phyloP scores from a whole-genome alignment of 106 monocot genomes.

The Phalaenopsis aphrodite region DNA sequence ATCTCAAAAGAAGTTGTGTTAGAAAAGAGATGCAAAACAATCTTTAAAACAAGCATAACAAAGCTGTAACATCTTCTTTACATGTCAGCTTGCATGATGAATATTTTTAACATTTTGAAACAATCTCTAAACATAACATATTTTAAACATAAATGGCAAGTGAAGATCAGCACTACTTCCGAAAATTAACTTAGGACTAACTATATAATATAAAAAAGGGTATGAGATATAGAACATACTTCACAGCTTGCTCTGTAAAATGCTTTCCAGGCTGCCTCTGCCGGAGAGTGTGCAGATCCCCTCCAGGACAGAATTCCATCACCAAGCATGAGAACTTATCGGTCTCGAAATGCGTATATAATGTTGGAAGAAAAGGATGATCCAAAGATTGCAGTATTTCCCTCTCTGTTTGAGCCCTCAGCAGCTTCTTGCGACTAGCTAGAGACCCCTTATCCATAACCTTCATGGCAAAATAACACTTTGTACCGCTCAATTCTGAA shows the following conservation, averaged over 20 bases:
- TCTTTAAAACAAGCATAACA: no score
- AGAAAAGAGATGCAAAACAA: no score
- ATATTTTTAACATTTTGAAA: neutral
- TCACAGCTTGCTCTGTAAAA: conserved; percentile 63
- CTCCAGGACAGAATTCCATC: conserved; percentile 60
- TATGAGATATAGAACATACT: conserved; percentile 19
- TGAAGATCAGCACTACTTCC: neutral
- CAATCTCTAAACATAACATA: neutral
- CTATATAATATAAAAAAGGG: neutral
- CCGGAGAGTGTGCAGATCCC: conserved; percentile 52
- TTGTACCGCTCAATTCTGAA: conserved; percentile 45
- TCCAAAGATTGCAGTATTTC: conserved; percentile 52
- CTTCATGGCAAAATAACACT: conserved; percentile 57
- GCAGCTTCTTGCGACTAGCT: conserved; percentile 45
- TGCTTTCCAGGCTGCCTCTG: conserved; percentile 52
- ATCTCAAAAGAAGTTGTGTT: no score
- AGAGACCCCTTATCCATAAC: conserved; percentile 59
- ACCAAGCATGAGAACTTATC: conserved; percentile 62
- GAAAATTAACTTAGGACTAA: neutral
- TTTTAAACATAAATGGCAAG: neutral
- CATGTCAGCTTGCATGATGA: neutral
- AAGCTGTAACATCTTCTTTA: no score
- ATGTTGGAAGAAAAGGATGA: conserved; percentile 54
- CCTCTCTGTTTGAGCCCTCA: conserved; percentile 57
- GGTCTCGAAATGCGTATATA: conserved; percentile 58